Percentiles rank a stretch among this genome's conserved stretches.
Conservation (phyloP, 2,329 filamentous ascomycete genomes). For the Colletotrichum sp. region DNA sequence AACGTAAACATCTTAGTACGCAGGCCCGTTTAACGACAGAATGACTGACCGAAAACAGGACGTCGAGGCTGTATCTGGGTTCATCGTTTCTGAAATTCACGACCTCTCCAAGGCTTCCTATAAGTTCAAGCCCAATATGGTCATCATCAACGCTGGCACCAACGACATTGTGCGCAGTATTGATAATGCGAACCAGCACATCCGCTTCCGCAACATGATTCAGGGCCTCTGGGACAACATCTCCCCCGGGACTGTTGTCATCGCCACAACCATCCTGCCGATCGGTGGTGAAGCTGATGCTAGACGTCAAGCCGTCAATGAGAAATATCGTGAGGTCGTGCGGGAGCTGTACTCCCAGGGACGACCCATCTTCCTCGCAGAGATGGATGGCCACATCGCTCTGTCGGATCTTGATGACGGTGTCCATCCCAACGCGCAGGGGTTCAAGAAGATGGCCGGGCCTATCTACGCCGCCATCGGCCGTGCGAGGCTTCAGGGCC, state of each 20-base stretch:
- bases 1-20: not conserved
- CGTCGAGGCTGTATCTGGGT: not conserved
- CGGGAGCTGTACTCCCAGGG: too few species aligned
- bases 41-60: not conserved
- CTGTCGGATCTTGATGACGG: too few species aligned
- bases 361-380: too few species aligned
- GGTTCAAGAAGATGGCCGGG: too few species aligned
- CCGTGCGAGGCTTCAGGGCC: too few species aligned
- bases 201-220: not conserved
- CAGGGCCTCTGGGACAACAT: not conserved
- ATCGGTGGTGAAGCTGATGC: not conserved
- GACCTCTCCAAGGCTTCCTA: not conserved
- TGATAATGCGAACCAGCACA: not conserved
- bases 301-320: not conserved
- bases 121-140: not conserved
- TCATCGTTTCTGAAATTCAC: not conserved
- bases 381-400: too few species aligned
- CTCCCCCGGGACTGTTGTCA: not conserved
- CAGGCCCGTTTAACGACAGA: not conserved
- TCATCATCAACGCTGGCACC: not conserved
- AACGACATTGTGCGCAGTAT: not conserved
- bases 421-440: too few species aligned
- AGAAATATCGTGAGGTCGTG: too few species aligned
- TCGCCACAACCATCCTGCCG: not conserved
- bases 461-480: too few species aligned